Conservation (phyloP, 805 yeast species). For the Yarrowia sp. region DNA sequence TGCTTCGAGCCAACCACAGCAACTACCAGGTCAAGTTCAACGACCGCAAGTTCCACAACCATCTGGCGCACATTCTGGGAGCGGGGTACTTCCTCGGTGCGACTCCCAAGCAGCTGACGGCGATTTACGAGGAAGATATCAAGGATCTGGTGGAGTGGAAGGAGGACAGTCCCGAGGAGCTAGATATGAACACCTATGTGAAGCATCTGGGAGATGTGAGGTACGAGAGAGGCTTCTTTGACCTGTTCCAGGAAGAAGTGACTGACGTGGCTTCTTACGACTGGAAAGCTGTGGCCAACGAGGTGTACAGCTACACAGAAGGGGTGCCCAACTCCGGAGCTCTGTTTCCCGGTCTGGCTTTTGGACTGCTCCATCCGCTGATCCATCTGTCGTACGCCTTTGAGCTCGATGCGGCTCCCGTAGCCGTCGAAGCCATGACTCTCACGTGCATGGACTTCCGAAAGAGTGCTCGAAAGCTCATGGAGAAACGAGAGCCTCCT, state of each 20-base stretch:
- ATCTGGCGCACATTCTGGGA: slow-evolving; percentile 48
- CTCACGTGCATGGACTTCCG: slow-evolving; percentile 45
- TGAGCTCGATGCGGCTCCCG: slow-evolving; percentile 49
- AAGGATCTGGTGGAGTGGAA: slow-evolving; percentile 48
- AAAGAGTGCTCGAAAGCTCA: slow-evolving; percentile 2
- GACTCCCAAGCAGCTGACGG: slow-evolving; percentile 46
- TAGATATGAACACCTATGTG: slow-evolving; percentile 50
- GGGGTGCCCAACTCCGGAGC: slow-evolving; percentile 28
- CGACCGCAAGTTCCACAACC: slow-evolving; percentile 47
- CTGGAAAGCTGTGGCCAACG: slow-evolving; percentile 48
- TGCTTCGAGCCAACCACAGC: slow-evolving; percentile 48
- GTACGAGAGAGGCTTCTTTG: slow-evolving; percentile 51
- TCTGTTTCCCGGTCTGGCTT: slow-evolving; percentile 44
- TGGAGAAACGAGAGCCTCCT: slow-evolving; percentile 9
- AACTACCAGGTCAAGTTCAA: slow-evolving; percentile 48
- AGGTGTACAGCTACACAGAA: slow-evolving; percentile 11
- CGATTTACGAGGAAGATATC: slow-evolving; percentile 47
- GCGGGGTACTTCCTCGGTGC: slow-evolving; percentile 53
- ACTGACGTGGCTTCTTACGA: slow-evolving; percentile 47
- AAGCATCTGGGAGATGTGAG: slow-evolving; percentile 47
- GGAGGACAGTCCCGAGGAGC: slow-evolving; percentile 53
- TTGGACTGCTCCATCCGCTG: slow-evolving; percentile 48
- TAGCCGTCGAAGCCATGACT: slow-evolving; percentile 51
- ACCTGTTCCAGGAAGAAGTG: slow-evolving; percentile 51
- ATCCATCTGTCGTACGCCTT: slow-evolving; percentile 51